Conservation (phyloP, 176 grass and related monocot species). For the Pharus latifolius region DNA sequence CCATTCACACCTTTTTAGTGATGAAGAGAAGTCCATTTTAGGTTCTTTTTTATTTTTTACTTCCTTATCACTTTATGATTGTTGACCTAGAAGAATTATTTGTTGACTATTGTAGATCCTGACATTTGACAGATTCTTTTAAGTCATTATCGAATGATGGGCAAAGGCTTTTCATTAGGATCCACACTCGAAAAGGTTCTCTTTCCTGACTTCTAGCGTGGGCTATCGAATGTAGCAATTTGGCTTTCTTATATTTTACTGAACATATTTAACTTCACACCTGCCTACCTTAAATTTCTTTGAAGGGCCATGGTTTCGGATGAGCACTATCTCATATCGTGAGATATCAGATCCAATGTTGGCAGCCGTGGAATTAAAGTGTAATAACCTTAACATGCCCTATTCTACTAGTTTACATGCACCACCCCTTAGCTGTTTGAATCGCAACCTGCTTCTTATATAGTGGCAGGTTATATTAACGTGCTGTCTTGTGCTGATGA, state of each 20-base stretch:
- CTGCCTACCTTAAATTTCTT: constrained; percentile 7
- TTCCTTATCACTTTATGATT: neutral
- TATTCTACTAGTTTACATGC: constrained; percentile 7
- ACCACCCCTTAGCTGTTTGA: neutral
- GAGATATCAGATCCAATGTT: constrained; percentile 64
- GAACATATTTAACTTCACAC: constrained; percentile 1
- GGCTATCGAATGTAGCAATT: constrained; percentile 1
- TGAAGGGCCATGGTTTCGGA: constrained; percentile 84
- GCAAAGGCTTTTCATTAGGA: constrained; percentile 84
- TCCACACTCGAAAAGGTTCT: constrained; percentile 91
- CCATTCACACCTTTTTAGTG: constrained; percentile 60
- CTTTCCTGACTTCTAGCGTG: constrained; percentile 10
- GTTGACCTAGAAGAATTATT: neutral
- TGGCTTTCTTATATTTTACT: constrained; percentile 7
- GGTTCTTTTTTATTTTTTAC: constrained; percentile 24
- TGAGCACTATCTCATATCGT: constrained; percentile 49
- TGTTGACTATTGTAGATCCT: neutral
- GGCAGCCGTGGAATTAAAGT: constrained; percentile 62
- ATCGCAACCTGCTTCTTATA: constrained; percentile 17
- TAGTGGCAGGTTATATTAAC: constrained; percentile 74
- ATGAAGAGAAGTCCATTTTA: constrained; percentile 65
- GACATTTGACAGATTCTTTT: constrained; percentile 51
- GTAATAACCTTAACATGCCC: constrained; percentile 31
- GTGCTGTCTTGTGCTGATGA: constrained; percentile 37
- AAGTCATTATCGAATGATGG: constrained; percentile 52